Percentiles rank a stretch among this genome's conserved stretches.
Evolutionary conservation across 208 protist genomes (phyloP).

Genomic region (Tritrichomonas foetus): DNA sequence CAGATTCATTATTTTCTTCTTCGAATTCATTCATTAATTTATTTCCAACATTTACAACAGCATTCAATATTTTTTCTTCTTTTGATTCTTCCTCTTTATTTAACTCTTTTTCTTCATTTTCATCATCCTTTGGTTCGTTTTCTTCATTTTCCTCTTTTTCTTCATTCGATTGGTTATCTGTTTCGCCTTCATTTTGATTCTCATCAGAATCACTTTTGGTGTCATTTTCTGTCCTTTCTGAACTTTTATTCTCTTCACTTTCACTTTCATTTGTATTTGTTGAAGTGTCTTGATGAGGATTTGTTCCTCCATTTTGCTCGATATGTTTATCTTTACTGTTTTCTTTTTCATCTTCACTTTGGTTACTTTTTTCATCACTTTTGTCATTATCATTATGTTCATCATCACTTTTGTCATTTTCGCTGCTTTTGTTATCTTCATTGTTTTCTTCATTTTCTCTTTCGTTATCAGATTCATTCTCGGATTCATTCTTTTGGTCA

Average conservation of each 20-base stretch:
- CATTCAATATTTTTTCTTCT: neutral
- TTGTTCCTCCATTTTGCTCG: neutral
- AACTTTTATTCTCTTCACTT: neutral
- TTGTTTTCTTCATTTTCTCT: neutral
- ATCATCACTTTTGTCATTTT: neutral
- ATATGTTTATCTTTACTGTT: neutral
- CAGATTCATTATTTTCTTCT: neutral
- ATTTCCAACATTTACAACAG: neutral
- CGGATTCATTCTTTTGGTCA: neutral
- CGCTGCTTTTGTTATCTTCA: neutral
- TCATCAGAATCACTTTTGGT: neutral
- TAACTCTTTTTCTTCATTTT: neutral
- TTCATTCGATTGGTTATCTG: neutral
- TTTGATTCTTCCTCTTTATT: neutral
- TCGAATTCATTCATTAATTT: neutral
- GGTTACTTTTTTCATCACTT: neutral
- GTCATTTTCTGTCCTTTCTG: neutral
- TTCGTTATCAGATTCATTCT: neutral
- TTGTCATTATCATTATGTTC: neutral
- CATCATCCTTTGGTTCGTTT: neutral
- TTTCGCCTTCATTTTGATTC: neutral
- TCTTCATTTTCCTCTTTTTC: neutral
- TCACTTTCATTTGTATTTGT: neutral
- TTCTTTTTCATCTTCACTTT: neutral
- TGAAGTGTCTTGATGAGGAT: neutral